Conservation (phyloP, 768 basidiomycete species). For the Lentinula boryana region DNA sequence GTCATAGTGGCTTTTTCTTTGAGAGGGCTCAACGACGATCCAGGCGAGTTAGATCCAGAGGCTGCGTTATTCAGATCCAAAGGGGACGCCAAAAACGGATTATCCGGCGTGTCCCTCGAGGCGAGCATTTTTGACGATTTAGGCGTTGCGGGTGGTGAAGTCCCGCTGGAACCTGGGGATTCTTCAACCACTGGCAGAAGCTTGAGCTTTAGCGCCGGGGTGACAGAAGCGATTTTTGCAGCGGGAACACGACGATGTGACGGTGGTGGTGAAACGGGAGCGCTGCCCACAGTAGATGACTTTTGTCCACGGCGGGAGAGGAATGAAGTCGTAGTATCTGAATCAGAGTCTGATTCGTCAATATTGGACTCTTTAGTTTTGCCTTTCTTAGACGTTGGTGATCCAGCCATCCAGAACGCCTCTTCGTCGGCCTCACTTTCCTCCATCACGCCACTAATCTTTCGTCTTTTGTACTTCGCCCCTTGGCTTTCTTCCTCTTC, state of each 20-base stretch:
- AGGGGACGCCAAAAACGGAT: constrained; percentile 36
- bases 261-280: constrained; percentile 7
- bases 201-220: not conserved
- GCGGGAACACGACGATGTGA: not conserved
- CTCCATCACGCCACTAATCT: constrained; percentile 12
- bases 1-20: constrained; percentile 38
- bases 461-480: constrained; percentile 14
- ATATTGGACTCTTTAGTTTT: not conserved
- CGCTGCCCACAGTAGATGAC: not conserved
- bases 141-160: constrained; percentile 3
- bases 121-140: constrained; percentile 16
- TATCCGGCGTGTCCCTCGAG: constrained; percentile 43
- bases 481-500: not conserved
- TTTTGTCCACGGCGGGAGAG: not conserved
- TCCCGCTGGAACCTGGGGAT: not conserved
- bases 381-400: constrained; percentile 10
- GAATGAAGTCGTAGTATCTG: not conserved
- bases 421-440: constrained; percentile 25
- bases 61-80: constrained; percentile 8
- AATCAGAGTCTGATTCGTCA: not conserved
- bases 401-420: constrained; percentile 22
- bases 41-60: constrained; percentile 4
- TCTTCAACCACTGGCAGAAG: not conserved
- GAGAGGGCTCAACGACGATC: constrained; percentile 11
- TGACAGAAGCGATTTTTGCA: constrained; percentile 1